Evolutionary conservation across 345 rosid genomes (phyloP).

Genomic region (Lepidium sativum): DNA sequence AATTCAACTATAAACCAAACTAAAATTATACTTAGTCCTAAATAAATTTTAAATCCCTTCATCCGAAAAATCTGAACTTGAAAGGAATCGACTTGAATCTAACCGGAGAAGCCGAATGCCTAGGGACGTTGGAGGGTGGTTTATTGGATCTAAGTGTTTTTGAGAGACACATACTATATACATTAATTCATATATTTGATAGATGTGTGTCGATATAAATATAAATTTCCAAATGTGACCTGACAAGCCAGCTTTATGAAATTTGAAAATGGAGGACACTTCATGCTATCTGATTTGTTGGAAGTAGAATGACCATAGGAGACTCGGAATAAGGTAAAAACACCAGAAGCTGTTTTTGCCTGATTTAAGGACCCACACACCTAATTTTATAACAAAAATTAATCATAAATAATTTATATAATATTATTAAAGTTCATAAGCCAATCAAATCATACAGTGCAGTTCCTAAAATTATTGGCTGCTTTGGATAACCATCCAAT

Average conservation of each 20-base stretch:
- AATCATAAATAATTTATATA: neutral
- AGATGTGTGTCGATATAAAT: neutral
- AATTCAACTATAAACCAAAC: too few species aligned
- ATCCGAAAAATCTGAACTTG: too few species aligned
- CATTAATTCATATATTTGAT: neutral
- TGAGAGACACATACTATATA: neutral
- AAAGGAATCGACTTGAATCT: too few species aligned
- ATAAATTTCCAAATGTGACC: constrained; percentile 5
- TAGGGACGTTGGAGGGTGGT: too few species aligned
- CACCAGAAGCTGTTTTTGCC: constrained; percentile 26
- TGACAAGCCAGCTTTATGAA: constrained; percentile 24
- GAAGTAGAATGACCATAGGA: constrained; percentile 9
- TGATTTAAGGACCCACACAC: constrained; percentile 16
- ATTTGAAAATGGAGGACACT: constrained; percentile 27
- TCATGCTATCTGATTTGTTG: constrained; percentile 11
- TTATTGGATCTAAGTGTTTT: too few species aligned
- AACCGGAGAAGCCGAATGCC: too few species aligned
- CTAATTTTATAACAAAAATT: neutral
- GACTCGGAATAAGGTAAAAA: constrained; percentile 22
- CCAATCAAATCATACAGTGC: constrained; percentile 16
- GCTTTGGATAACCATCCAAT: constrained; percentile 22
- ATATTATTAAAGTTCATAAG: neutral
- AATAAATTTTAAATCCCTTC: too few species aligned
- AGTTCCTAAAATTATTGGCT: constrained; percentile 22
- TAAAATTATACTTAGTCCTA: too few species aligned